Evolutionary conservation across 805 yeast genomes (phyloP), one percentile per base, ranked within the genome.

Genomic region (Wickerhamomyces sydowiorum): DNA sequence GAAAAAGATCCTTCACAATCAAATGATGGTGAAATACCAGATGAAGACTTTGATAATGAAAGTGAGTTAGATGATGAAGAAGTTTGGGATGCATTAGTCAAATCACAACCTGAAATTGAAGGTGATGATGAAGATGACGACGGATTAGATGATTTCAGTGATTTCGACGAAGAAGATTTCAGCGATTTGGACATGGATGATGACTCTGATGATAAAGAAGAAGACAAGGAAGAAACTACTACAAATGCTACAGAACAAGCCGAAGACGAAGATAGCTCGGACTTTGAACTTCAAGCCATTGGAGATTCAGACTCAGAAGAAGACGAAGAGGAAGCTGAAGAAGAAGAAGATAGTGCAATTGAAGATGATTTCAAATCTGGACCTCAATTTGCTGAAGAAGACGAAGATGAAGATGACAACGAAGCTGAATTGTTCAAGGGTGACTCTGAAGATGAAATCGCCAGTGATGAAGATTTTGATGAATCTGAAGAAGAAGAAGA

Each of bases 71-170:
- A 70, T 43, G 93, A 86, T 50, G 89, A 78, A 38, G 90, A 82
- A 52, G 78, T 86, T 28, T 86, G 91, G 88, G 68, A 79, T 46
- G 95, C 95, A 1, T 69, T 86, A 56, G 87, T 84, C 25, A 75
- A 79, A 54, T 77, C 86, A 33, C 75, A 74, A 45, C 93, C 93
- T 1, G 90, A 82, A 31, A 75, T 82, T 41, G 90, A 74, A 53
- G 80, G 77, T 41, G 75, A 57, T 25, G 67, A 56, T 3, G 70
- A 53, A 3, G 66, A 59, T 15, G 69, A 53, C 2, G 66, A 59
- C n/a, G 69, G 57, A 19, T 58, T 57, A 14, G 66, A 57, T 17
- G 65, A 53, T 5, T 73, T 60, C 29, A 67, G 66, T 7, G 83
- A 72, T 22, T 59, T 71, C 45, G 77, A 69, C 39, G 85, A 76